Base-by-base conservation (phyloP, 2,329 filamentous ascomycete species). In the Simplicillium sp. region DNA sequence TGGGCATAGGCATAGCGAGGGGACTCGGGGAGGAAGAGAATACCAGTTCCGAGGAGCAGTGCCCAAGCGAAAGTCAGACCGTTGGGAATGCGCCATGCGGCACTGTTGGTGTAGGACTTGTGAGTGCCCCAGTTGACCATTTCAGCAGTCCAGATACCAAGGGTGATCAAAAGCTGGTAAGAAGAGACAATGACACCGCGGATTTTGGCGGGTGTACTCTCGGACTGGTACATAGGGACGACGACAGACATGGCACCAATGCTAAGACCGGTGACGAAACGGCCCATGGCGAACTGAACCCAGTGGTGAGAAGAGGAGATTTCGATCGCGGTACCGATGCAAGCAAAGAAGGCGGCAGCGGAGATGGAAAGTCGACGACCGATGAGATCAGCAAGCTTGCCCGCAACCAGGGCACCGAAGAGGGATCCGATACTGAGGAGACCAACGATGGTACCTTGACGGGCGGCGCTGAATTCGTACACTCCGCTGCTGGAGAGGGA, bases 161-260 rank as follows among this genome's bases (percentile, higher is more conserved):
- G 64, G 0, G 80, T 84, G 54, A 84, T 80, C 55, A 82, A 75
- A 3, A 84, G 69, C 63, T 84, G 81, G 57, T 84, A 84, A 39
- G 70, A 74, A 1, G 73, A 70, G 20, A 84, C 71, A 32, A 84
- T 66, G 7, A 77, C 67, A 51, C 78, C 78, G 50, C 81, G 74
- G 38, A 84, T 73, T 44, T 77, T 71, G 45, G 77, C 70, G 0
- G 81, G 81, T 3, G 75, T 74, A 42, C 71, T 78, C 58, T 85
- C 81, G 13, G 71, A 75, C 54, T 83, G 78, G 50, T 84, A 84
- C 75, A 85, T 79, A 37, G 77, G 77, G 1, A 80, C 77, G 18
- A 77, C 63, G 34, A 82, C 79, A 6, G 75, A 80, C 0, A 84
- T 64, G 15, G 73, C 68, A 20, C 81, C 81, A 36, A 85, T 76